These are phyloP conservation scores for Fusarium anguioides DNA, from an alignment of 2,329 filamentous ascomycete genomes.

Conservation along the genomic window DNA sequence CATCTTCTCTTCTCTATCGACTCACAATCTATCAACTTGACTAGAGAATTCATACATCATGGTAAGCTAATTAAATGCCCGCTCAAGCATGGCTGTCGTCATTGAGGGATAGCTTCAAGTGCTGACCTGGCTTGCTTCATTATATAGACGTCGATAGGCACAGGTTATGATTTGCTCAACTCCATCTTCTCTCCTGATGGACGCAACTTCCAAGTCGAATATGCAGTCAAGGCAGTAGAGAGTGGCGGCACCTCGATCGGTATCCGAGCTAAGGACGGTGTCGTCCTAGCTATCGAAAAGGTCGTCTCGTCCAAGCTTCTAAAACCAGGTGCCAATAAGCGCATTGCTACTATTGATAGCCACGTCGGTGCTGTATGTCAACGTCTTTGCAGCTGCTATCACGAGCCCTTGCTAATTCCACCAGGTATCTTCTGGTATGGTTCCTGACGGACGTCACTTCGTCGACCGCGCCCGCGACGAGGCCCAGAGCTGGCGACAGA, in stretches of 20 bases:
- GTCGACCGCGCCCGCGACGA: slow-evolving; percentile 94
- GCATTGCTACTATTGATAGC: slow-evolving; percentile 93
- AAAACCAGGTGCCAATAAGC: slow-evolving; percentile 95
- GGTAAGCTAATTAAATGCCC: slow-evolving; percentile 44
- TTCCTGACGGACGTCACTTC: slow-evolving; percentile 96
- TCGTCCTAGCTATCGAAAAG: slow-evolving; percentile 97
- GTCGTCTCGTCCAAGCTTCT: slow-evolving; percentile 94
- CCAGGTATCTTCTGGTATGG: slow-evolving; percentile 88
- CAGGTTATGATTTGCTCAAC: slow-evolving; percentile 98
- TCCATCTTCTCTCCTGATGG: slow-evolving; percentile 99
- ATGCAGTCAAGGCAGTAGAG: slow-evolving; percentile 98
- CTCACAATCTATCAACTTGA: slow-evolving; percentile 13
- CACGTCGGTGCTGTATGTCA: slow-evolving; percentile 88
- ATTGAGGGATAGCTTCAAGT: slow-evolving; percentile 42
- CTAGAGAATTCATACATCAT: slow-evolving; percentile 45
- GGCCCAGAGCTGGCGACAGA: slow-evolving; percentile 87
- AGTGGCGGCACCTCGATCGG: slow-evolving; percentile 96
- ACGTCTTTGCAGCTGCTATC: neutral
- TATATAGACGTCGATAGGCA: slow-evolving; percentile 97
- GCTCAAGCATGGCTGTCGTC: slow-evolving; percentile 32
- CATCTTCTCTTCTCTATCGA: slow-evolving; percentile 4
- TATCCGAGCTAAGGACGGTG: slow-evolving; percentile 96
- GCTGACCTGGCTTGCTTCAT: slow-evolving; percentile 37
- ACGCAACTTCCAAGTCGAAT: slow-evolving; percentile 99
- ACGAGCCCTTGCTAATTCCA: slow-evolving; percentile 13